A percentile compares a stretch with the other conserved stretches of the same genome.
Evolutionary conservation across 1,284 basidiomycete species (phyloP).

Genomic region (Cutaneotrichosporon sp.): DNA sequence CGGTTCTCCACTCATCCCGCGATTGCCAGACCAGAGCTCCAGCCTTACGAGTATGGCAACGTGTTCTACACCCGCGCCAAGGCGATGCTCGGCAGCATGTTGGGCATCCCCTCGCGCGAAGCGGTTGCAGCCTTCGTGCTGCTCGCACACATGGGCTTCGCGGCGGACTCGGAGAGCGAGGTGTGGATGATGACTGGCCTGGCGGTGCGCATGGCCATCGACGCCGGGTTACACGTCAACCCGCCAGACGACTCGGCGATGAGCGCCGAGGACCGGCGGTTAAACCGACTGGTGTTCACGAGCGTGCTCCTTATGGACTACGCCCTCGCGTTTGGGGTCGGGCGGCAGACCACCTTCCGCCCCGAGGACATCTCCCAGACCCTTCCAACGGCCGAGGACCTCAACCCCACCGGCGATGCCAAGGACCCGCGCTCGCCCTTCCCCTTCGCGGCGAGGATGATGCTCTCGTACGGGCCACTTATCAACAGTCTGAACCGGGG

Average conservation of each 20-base stretch:
- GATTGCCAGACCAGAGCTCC: constrained; percentile 32
- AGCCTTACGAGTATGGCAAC: constrained; percentile 38
- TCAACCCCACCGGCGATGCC: not conserved
- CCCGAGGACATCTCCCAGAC: constrained; percentile 36
- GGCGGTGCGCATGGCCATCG: constrained; percentile 39
- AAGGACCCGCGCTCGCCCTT: constrained; percentile 26
- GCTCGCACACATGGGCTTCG: constrained; percentile 34
- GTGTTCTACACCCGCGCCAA: constrained; percentile 35
- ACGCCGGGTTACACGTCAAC: constrained; percentile 32
- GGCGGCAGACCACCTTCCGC: constrained; percentile 34
- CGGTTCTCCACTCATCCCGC: constrained; percentile 38
- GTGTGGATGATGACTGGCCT: constrained; percentile 39
- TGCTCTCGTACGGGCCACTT: constrained; percentile 28
- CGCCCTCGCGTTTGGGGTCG: constrained; percentile 34
- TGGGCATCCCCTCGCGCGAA: constrained; percentile 36
- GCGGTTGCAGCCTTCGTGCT: constrained; percentile 33
- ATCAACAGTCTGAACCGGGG: constrained; percentile 33
- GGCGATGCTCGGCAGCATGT: constrained; percentile 34
- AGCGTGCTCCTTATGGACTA: constrained; percentile 34
- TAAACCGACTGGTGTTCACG: constrained; percentile 37
- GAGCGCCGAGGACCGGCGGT: constrained; percentile 26
- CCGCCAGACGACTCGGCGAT: constrained; percentile 15
- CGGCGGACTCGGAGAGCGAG: constrained; percentile 37
- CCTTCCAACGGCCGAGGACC: constrained; percentile 13
- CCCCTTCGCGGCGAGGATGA: constrained; percentile 31